Percentiles rank a stretch among this genome's conserved stretches.
phyloP scores from a whole-genome alignment of 345 rosid species.

The Camelina hispida region DNA sequence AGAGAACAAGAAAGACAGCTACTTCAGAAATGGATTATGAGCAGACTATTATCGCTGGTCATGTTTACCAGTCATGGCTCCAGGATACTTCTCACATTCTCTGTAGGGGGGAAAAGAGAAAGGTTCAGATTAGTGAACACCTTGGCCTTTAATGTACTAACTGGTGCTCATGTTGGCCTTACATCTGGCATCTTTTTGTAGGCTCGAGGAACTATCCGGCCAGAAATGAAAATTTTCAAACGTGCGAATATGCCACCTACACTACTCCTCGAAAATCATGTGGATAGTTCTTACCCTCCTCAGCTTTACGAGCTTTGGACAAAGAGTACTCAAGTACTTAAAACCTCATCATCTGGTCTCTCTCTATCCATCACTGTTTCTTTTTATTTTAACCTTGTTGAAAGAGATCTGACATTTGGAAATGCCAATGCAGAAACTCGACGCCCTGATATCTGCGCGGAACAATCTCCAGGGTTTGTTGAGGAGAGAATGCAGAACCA shows the following conservation, averaged over 20 bases:
- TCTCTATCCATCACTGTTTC: slow-evolving; percentile 32
- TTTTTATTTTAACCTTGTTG: slow-evolving; percentile 28
- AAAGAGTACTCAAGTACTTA: slow-evolving; percentile 57
- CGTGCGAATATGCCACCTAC: slow-evolving; percentile 75
- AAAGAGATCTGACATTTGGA: slow-evolving; percentile 30
- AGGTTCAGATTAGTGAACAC: slow-evolving; percentile 51
- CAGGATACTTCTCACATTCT: slow-evolving; percentile 65
- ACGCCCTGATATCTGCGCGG: slow-evolving; percentile 50
- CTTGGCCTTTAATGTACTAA: slow-evolving; percentile 3
- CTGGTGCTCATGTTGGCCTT: slow-evolving; percentile 24
- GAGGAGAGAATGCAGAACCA: slow-evolving; percentile 46
- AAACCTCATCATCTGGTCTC: slow-evolving; percentile 66
- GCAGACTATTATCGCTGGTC: slow-evolving; percentile 69
- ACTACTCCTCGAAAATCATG: slow-evolving; percentile 52
- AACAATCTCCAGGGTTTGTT: slow-evolving; percentile 55
- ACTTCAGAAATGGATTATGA: slow-evolving; percentile 64
- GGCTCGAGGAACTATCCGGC: slow-evolving; percentile 48
- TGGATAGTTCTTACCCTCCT: slow-evolving; percentile 62
- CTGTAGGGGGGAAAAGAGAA: slow-evolving; percentile 61
- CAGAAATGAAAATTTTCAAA: slow-evolving; percentile 51
- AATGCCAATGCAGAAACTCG: slow-evolving; percentile 56
- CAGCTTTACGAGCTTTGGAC: slow-evolving; percentile 71
- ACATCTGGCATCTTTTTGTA: slow-evolving; percentile 36
- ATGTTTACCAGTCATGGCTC: slow-evolving; percentile 76
- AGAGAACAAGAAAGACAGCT: slow-evolving; percentile 54